Evolutionary conservation across 2,329 filamentous ascomycete species (phyloP).

Genomic region (Calonectria hawksworthii): DNA sequence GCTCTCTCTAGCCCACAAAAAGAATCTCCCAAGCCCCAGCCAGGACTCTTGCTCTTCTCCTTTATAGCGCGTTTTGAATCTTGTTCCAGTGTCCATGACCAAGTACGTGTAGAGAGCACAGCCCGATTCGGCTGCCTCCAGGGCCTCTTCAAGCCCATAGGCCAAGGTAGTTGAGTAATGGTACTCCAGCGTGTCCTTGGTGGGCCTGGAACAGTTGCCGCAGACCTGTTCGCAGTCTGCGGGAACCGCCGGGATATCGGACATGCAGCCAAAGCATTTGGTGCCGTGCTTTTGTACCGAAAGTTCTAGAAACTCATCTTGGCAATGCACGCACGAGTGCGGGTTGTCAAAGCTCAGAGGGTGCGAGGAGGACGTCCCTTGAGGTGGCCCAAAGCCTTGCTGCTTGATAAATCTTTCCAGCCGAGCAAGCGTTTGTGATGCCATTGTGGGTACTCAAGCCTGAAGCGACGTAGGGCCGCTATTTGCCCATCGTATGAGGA

Average conservation of each 20-base stretch:
- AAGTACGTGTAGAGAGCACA: conserved; percentile 6
- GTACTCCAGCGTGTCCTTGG: too few species aligned
- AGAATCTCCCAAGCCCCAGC: neutral
- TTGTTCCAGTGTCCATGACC: neutral
- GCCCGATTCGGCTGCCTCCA: neutral
- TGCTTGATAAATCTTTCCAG: neutral
- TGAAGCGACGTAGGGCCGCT: too few species aligned
- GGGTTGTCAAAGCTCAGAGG: conserved; percentile 31
- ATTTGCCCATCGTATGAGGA: too few species aligned
- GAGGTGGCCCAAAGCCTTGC: neutral
- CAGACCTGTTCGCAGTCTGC: neutral
- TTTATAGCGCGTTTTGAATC: too few species aligned
- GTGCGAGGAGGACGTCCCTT: neutral
- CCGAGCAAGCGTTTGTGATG: neutral
- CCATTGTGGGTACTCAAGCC: too few species aligned
- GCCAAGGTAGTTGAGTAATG: neutral
- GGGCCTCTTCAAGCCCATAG: neutral
- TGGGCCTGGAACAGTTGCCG: too few species aligned
- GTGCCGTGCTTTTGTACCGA: neutral
- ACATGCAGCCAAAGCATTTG: neutral
- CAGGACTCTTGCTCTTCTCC: too few species aligned
- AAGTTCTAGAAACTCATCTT: neutral
- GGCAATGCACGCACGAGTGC: conserved; percentile 8
- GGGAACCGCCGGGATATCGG: neutral
- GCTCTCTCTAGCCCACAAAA: fast-evolving